Conservation (phyloP, 2,329 filamentous ascomycete genomes). For the Diaporthe citrichinensis region DNA sequence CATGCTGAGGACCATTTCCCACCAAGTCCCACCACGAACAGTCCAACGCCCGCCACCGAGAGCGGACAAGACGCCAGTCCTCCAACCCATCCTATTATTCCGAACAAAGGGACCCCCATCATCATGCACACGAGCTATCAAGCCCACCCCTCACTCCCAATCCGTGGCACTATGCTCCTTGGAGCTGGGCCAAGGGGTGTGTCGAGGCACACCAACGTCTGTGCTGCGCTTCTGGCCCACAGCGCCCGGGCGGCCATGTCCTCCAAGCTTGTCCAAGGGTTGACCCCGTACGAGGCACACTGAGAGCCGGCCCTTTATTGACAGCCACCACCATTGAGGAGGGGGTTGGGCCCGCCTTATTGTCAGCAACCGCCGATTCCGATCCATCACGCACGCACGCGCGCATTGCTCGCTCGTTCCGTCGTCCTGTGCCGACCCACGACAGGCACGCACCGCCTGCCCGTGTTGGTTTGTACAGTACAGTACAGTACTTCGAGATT, state of each 20-base stretch:
- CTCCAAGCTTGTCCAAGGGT: slow-evolving; percentile 13
- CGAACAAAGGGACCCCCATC: slow-evolving; percentile 4
- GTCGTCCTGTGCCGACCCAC: too few species aligned
- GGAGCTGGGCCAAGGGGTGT: slow-evolving; percentile 18
- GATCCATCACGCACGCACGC: slow-evolving; percentile 11
- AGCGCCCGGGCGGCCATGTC: slow-evolving; percentile 6
- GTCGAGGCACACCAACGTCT: slow-evolving; percentile 26
- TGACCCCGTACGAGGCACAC: slow-evolving; percentile 22
- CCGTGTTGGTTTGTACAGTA: background rate
- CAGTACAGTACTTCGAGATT: background rate
- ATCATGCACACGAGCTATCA: slow-evolving; percentile 13
- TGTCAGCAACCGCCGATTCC: slow-evolving; percentile 32
- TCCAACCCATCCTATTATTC: background rate
- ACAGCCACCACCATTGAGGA: slow-evolving; percentile 14
- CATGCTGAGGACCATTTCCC: background rate
- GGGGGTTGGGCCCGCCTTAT: slow-evolving; percentile 21
- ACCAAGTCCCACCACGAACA: background rate
- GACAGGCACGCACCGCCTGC: background rate
- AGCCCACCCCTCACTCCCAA: background rate
- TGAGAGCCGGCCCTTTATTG: background rate
- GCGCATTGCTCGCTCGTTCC: background rate
- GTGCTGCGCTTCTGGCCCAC: slow-evolving; percentile 27
- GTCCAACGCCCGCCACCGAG: slow-evolving; percentile 12
- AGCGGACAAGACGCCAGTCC: slow-evolving; percentile 11
- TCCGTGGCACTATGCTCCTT: slow-evolving; percentile 1